Evolutionary conservation across 2,329 filamentous ascomycete genomes (phyloP).

Genomic region (Xylariaceae sp.): DNA sequence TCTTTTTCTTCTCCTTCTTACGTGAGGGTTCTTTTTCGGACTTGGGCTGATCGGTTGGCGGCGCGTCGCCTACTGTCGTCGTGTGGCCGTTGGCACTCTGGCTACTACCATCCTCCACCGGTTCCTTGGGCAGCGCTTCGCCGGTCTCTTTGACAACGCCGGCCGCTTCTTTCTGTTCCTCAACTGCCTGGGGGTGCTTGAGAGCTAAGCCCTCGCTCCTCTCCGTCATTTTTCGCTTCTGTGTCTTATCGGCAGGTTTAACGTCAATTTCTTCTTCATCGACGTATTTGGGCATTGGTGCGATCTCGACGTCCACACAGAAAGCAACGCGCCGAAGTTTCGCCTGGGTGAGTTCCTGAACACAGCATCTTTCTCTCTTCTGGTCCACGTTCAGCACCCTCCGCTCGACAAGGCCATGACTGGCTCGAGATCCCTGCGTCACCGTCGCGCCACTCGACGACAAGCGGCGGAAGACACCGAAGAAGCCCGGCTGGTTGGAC

Average conservation of each 20-base stretch:
- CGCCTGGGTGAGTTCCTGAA: constrained; percentile 69
- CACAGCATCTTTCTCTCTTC: constrained; percentile 68
- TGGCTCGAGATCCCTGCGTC: constrained; percentile 39
- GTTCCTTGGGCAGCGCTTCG: constrained; percentile 32
- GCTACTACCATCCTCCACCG: constrained; percentile 27
- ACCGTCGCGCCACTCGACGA: constrained; percentile 57
- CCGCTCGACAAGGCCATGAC: constrained; percentile 69
- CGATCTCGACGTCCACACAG: constrained; percentile 95
- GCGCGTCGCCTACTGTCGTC: constrained; percentile 18
- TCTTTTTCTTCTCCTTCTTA: constrained; percentile 95
- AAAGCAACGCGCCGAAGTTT: constrained; percentile 88
- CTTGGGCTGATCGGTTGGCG: constrained; percentile 24
- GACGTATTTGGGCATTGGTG: constrained; percentile 70
- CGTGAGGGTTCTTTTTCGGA: constrained; percentile 44
- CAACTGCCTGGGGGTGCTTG: constrained; percentile 55
- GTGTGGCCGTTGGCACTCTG: constrained; percentile 19
- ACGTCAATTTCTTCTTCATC: constrained; percentile 51
- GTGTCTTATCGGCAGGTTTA: constrained; percentile 42
- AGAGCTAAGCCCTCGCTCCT: constrained; percentile 67
- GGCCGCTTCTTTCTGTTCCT: constrained; percentile 49
- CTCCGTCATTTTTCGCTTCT: constrained; percentile 58
- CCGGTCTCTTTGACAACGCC: constrained; percentile 34
- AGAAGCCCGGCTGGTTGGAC: constrained; percentile 59
- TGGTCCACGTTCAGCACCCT: constrained; percentile 78
- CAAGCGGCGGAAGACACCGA: constrained; percentile 75